These are phyloP conservation scores for Colletotrichum chlorophyti DNA, from an alignment of 2,329 filamentous ascomycete genomes.

Conservation along the genomic window DNA sequence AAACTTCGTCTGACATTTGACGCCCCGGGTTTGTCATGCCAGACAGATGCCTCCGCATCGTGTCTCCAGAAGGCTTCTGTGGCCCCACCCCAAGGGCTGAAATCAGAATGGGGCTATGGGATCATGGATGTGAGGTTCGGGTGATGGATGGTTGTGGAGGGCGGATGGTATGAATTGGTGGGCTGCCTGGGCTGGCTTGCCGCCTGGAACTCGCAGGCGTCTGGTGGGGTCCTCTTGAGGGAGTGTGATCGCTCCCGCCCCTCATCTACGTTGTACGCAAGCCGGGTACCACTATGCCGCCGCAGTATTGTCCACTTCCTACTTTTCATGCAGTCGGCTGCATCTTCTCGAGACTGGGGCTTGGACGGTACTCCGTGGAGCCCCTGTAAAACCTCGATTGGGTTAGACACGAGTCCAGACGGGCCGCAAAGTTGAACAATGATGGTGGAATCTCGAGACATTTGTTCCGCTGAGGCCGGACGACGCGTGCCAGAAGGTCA, in stretches of 20 bases:
- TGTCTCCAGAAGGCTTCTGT: no score
- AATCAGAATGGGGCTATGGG: not conserved
- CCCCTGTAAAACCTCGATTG: conserved; percentile 8
- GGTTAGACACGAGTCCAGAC: conserved; percentile 6
- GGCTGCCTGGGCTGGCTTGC: not conserved
- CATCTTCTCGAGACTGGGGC: conserved; percentile 18
- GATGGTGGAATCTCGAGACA: not conserved
- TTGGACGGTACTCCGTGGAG: conserved; percentile 8
- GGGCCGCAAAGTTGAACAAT: no score
- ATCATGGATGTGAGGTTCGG: conserved; percentile 26
- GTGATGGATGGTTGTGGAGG: conserved; percentile 7
- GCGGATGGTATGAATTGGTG: conserved; percentile 19
- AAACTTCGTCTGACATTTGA: not conserved
- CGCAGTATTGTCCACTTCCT: conserved; percentile 20
- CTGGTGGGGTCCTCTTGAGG: conserved; percentile 4
- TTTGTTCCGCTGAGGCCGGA: not conserved
- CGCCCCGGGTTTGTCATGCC: not conserved
- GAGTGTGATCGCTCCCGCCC: conserved; percentile 22
- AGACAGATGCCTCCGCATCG: no score
- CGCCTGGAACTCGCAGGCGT: not conserved
- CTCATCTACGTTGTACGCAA: conserved; percentile 26
- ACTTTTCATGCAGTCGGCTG: conserved; percentile 13
- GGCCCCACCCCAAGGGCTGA: not conserved
- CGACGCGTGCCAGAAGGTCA: not conserved
- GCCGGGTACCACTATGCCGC: conserved; percentile 18